Evolutionary conservation across 345 rosid species (phyloP), one percentile per base, ranked within the genome.

Genomic region (Punica granatum): DNA sequence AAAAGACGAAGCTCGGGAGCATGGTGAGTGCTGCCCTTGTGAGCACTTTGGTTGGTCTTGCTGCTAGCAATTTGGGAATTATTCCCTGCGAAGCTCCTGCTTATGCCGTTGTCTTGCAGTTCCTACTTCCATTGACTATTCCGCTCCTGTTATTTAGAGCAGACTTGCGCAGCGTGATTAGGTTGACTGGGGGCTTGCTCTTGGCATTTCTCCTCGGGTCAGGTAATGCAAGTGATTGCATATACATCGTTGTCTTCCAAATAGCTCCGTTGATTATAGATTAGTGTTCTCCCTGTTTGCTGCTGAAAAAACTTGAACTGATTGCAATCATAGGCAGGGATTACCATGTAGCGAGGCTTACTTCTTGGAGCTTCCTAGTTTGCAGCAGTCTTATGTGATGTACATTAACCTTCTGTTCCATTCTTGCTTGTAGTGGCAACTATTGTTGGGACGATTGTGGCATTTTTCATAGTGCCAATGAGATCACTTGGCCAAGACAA

Each of bases 1-100:
- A 92, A 92, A 87, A 83, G 81, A 92, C 93, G 63, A 85, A 83
- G 79, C 53, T 90, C 6, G 97, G 98, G 49, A 84, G 92, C 54
- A 79, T 88, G 32, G 70, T 92, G 80, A 90, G 97, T 64, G 96
- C 89, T 42, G 98, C 98, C 12, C 60, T 90, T 53, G 96, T 88
- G 60, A 92, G 93, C 86, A 88, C 92, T 48, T 81, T 90, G 67
- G 75, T 90, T 48, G 98, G 98, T 23, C 90, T 88, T 1, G 89
- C 81, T 23, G 96, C 93, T 26, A 85, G 98, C 66, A 88, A 90
- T 74, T 72, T 85, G 49, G 92, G 98, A 61, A 36, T 92, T 39
- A 82, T 92, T 67, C 81, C 98, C 13, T 80, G 81, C 26, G 88
- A 84, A 67, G 86, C 93, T 62, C 87, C 82, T 2, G 92, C 88